Evolutionary conservation across 108 stramenopile genomes (phyloP).

Genomic region (Seminavis robusta): DNA sequence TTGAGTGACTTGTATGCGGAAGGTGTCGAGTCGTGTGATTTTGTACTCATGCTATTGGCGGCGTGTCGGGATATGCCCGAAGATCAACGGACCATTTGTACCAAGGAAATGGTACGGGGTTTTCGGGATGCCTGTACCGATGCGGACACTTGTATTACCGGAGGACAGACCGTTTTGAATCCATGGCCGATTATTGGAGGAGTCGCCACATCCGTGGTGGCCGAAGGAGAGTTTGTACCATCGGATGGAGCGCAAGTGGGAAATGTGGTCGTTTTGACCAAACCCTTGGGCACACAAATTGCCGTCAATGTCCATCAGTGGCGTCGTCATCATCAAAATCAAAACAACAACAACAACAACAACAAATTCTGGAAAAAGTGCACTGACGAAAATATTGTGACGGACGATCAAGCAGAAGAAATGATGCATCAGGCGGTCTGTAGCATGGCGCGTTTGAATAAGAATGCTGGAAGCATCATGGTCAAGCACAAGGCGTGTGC

Average conservation of each 20-base stretch:
- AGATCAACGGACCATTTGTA: conserved; percentile 69
- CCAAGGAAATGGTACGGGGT: conserved; percentile 73
- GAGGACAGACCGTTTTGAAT: conserved; percentile 86
- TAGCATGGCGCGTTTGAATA: conserved; percentile 76
- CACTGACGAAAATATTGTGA: conserved; percentile 27
- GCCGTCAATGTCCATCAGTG: conserved; percentile 89
- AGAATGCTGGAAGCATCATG: conserved; percentile 62
- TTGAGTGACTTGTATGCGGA: conserved; percentile 84
- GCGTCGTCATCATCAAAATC: conserved; percentile 38
- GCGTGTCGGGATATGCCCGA: conserved; percentile 71
- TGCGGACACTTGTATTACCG: conserved; percentile 70
- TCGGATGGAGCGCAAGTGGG: conserved; percentile 71
- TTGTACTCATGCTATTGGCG: conserved; percentile 78
- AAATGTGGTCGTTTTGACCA: conserved; percentile 79
- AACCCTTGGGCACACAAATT: conserved; percentile 83
- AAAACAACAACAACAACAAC: conserved; percentile 5
- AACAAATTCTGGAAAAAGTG: conserved; percentile 30
- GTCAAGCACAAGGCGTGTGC: conserved; percentile 63
- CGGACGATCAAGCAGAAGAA: conserved; percentile 48
- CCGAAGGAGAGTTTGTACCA: conserved; percentile 65
- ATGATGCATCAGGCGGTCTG: conserved; percentile 80
- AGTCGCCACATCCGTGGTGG: conserved; percentile 70
- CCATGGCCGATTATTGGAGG: conserved; percentile 90
- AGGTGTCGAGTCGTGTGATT: conserved; percentile 76
- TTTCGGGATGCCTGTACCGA: conserved; percentile 78